Conservation (phyloP, 1,139 yeast genomes). For the Chernovozyma aurita region DNA sequence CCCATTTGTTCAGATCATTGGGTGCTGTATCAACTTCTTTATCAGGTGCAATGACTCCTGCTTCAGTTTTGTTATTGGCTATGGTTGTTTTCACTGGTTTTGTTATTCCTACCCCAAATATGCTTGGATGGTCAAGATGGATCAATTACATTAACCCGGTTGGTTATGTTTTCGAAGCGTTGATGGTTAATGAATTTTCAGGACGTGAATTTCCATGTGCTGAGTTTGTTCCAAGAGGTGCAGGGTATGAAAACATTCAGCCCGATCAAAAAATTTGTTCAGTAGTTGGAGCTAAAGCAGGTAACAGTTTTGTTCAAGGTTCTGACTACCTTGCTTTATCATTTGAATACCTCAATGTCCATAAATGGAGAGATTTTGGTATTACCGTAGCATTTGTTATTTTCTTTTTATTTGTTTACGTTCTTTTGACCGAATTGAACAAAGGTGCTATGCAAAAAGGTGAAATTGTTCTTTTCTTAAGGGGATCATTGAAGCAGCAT, state of each 20-base stretch:
- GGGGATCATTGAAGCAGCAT: constrained; percentile 22
- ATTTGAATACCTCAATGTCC: constrained; percentile 47
- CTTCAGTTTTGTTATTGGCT: constrained; percentile 50
- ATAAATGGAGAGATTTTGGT: constrained; percentile 86
- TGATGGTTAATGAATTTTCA: constrained; percentile 54
- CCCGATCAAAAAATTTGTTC: constrained; percentile 49
- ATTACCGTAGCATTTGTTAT: constrained; percentile 53
- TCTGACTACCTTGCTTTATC: constrained; percentile 38
- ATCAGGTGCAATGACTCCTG: constrained; percentile 60
- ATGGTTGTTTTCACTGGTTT: constrained; percentile 58
- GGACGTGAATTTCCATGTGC: constrained; percentile 47
- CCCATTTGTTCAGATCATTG: constrained; percentile 56
- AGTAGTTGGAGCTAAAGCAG: constrained; percentile 61
- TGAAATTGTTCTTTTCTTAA: constrained; percentile 68
- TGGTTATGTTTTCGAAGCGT: constrained; percentile 51
- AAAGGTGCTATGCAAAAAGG: constrained; percentile 81
- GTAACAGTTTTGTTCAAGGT: constrained; percentile 53
- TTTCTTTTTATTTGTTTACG: constrained; percentile 53
- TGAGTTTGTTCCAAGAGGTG: constrained; percentile 44
- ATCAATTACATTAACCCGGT: constrained; percentile 55
- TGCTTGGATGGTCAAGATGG: constrained; percentile 68
- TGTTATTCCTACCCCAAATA: constrained; percentile 50
- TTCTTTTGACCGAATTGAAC: constrained; percentile 58
- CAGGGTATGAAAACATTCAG: constrained; percentile 26
- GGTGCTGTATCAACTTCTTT: constrained; percentile 54